Percentiles rank a stretch among this genome's conserved stretches.
phyloP scores from a whole-genome alignment of 1,284 basidiomycete genomes.

The Cutaneotrichosporon sp. region DNA sequence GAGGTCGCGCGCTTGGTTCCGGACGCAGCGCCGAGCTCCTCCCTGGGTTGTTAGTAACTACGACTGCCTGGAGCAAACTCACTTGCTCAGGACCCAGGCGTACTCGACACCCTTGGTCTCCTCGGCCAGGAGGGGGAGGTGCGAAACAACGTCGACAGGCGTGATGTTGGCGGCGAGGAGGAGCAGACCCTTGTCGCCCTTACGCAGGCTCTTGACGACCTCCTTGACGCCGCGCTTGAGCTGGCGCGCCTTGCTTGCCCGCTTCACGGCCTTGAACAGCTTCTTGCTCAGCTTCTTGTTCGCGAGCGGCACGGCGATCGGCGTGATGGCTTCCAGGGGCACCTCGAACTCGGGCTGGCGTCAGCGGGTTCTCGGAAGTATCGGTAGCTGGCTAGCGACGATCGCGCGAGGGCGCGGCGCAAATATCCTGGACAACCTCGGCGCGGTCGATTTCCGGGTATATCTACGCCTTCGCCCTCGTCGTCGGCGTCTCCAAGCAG shows the following conservation, averaged over 20 bases:
- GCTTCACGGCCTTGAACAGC: conserved; percentile 86
- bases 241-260: conserved; percentile 84
- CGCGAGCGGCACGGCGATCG: conserved; percentile 83
- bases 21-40: conserved; percentile 91
- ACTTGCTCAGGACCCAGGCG: conserved; percentile 54
- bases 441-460: no score
- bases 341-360: conserved; percentile 54
- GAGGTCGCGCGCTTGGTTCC: conserved; percentile 97
- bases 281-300: conserved; percentile 88
- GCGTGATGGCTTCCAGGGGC: conserved; percentile 73
- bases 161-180: conserved; percentile 95
- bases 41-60: conserved; percentile 57
- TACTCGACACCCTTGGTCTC: conserved; percentile 86
- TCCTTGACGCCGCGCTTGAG: conserved; percentile 95
- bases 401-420: no score
- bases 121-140: conserved; percentile 90
- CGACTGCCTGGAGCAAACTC: conserved; percentile 16
- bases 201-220: conserved; percentile 89
- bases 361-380: no score
- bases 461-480: no score
- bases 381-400: no score
- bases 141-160: conserved; percentile 96
- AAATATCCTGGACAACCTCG: no score
- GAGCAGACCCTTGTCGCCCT: conserved; percentile 90
- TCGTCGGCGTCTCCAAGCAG: no score